A percentile compares a stretch with the other conserved stretches of the same genome.
Conservation (phyloP, 345 rosid genomes). For the Hibiscus trionum region DNA sequence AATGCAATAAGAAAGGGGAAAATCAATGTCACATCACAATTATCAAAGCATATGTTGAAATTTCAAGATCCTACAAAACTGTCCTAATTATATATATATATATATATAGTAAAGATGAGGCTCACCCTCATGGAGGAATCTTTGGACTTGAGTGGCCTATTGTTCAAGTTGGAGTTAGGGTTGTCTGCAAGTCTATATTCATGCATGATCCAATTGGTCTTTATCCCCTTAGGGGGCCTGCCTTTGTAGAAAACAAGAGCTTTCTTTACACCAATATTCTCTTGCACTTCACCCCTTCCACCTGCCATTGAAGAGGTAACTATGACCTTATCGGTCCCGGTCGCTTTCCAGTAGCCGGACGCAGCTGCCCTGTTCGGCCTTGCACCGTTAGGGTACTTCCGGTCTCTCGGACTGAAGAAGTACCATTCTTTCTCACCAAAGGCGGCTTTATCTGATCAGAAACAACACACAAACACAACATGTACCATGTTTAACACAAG, state of each 20-base stretch:
- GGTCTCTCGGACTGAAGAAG: constrained; percentile 88
- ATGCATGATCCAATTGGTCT: constrained; percentile 99
- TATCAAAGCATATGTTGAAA: not conserved
- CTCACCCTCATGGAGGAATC: constrained; percentile 92
- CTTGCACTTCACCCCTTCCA: constrained; percentile 21
- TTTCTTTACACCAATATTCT: constrained; percentile 80
- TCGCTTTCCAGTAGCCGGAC: constrained; percentile 96
- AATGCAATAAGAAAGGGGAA: not conserved
- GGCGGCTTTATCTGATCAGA: constrained; percentile 48
- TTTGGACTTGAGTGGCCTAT: constrained; percentile 37
- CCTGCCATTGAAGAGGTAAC: constrained; percentile 24
- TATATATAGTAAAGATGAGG: not conserved
- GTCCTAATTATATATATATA: too few species aligned
- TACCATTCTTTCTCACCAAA: constrained; percentile 98
- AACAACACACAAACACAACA: not conserved
- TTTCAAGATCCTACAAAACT: not conserved
- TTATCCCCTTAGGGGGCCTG: constrained; percentile 79
- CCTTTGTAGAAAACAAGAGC: constrained; percentile 94
- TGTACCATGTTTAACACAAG: not conserved
- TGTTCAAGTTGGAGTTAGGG: constrained; percentile 16
- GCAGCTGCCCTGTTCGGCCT: constrained; percentile 96
- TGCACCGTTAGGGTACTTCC: constrained; percentile 94
- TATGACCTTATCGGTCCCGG: constrained; percentile 86
- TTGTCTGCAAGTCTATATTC: constrained; percentile 73
- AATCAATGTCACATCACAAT: constrained; percentile 4